Evolutionary conservation across 2,329 filamentous ascomycete species (phyloP).

Genomic region (Neonectria hederae): DNA sequence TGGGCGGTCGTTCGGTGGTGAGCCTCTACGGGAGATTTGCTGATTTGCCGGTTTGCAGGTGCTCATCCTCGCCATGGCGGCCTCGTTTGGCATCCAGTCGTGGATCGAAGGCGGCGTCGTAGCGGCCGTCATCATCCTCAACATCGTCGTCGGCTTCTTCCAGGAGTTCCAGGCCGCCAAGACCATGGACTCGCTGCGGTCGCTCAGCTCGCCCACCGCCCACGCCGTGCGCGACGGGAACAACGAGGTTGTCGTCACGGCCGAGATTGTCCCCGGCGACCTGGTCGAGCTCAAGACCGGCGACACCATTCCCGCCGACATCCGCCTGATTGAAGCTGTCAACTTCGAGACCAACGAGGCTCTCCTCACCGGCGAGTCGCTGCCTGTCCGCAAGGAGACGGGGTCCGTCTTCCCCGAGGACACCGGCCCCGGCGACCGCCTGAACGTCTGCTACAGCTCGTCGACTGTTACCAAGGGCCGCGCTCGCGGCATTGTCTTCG

Average conservation of each 20-base stretch:
- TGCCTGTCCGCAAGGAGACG: constrained; percentile 66
- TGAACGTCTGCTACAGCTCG: constrained; percentile 71
- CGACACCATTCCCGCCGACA: constrained; percentile 69
- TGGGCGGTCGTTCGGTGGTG: background rate
- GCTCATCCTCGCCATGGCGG: constrained; percentile 66
- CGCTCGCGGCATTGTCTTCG: constrained; percentile 67
- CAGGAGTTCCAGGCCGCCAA: constrained; percentile 59
- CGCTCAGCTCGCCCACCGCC: constrained; percentile 55
- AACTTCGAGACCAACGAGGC: constrained; percentile 76
- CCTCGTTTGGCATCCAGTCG: constrained; percentile 66
- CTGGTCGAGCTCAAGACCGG: constrained; percentile 64
- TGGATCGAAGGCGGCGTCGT: constrained; percentile 71
- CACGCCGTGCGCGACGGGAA: constrained; percentile 54
- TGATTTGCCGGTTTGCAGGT: constrained; percentile 47
- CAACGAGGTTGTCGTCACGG: constrained; percentile 50
- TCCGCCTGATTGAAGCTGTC: constrained; percentile 66
- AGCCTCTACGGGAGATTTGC: constrained; percentile 27
- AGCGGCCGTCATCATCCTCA: constrained; percentile 65
- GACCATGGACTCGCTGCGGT: constrained; percentile 59
- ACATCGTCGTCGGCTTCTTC: constrained; percentile 63
- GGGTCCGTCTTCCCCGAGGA: constrained; percentile 53
- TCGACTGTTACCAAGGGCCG: constrained; percentile 70
- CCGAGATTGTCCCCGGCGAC: constrained; percentile 66
- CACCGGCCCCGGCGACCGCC: constrained; percentile 63
- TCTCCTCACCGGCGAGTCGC: constrained; percentile 70